Base-by-base conservation (phyloP, 169 alveolate genomes). In the Eimeria necatrix region DNA sequence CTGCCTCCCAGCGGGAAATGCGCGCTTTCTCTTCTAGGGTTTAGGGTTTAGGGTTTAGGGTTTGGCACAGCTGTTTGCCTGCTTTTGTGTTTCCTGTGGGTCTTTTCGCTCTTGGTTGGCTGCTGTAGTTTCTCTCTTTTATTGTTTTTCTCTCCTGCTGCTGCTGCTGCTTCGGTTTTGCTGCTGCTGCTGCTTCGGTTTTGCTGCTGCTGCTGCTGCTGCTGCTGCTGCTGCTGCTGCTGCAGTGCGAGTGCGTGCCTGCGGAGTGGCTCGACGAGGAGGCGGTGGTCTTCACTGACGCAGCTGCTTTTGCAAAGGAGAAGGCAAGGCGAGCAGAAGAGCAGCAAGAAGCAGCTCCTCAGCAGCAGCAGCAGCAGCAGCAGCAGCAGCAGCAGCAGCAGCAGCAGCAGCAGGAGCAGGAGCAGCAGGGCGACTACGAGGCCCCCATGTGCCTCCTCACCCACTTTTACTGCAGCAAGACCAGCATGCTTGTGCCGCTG, bases 261-360 rank as follows among this genome's bases (percentile, higher is more conserved):
- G 76, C 76, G 41, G 76, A 64, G 26, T 64, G 76, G 76, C 76
- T 64, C 76, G 76, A 64, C 76, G 76, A 64, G 26, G 76, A 64
- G 26, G 76, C 76, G 8, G 9, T 64, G 76, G 76, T 64, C 9
- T 9, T 64, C 9, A 9, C 9, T 5, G 18, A 9, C 32, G 26
- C 9, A n/a, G 26, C 8, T 20, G 76, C 18, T n/a, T 64, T 64
- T 64, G 8, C 20, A n/a, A 64, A 64, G 26, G 76, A 64, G 26
- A 20, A 64, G 76, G 41, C 8, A 24, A 64, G 76, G 26, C 8
- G 76, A 64, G 64, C 64, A 56, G 64, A 56, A 14, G 64, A 56
- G 14, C 64, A 56, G 20, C 64, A 56, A 56, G n/a, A n/a, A n/a
- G n/a, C n/a, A n/a, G n/a, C n/a, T n/a, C n/a, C n/a, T n/a, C n/a